A percentile compares a stretch with the other conserved stretches of the same genome.
Evolutionary conservation across 768 basidiomycete species (phyloP).

Genomic region (Harrya chromipes): DNA sequence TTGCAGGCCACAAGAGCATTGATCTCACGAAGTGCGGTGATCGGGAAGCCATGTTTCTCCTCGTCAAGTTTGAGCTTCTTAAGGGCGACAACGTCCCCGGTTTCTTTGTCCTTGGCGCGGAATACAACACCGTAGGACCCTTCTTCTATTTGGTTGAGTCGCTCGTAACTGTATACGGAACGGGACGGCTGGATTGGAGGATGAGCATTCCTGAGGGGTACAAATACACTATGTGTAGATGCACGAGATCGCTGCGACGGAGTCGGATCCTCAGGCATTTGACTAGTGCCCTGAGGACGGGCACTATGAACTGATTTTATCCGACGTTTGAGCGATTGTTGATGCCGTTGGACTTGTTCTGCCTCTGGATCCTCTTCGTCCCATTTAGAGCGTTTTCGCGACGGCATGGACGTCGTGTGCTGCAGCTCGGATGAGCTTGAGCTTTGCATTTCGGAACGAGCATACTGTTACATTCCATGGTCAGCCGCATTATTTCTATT

Average conservation of each 20-base stretch:
- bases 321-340: slow-evolving; percentile 53
- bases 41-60: slow-evolving; percentile 98
- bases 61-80: slow-evolving; percentile 99
- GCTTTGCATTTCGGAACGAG: neutral
- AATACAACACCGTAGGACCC: slow-evolving; percentile 98
- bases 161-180: slow-evolving; percentile 91
- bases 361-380: slow-evolving; percentile 46
- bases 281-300: slow-evolving; percentile 12
- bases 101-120: slow-evolving; percentile 91
- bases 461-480: too few species aligned
- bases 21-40: slow-evolving; percentile 92
- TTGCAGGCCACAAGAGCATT: slow-evolving; percentile 93
- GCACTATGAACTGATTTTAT: slow-evolving; percentile 38
- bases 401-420: slow-evolving; percentile 46
- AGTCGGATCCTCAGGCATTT: slow-evolving; percentile 16
- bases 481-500: too few species aligned
- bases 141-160: slow-evolving; percentile 97
- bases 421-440: slow-evolving; percentile 22
- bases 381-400: slow-evolving; percentile 80
- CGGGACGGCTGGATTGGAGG: slow-evolving; percentile 83
- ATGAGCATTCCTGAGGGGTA: slow-evolving; percentile 72
- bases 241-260: slow-evolving; percentile 14
- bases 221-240: slow-evolving; percentile 59
- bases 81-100: slow-evolving; percentile 92
- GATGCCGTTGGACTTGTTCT: slow-evolving; percentile 32